Percentiles rank a stretch among this genome's conserved stretches.
Conservation (phyloP, 164 flowering plant species). For the Vitis cinerea region DNA sequence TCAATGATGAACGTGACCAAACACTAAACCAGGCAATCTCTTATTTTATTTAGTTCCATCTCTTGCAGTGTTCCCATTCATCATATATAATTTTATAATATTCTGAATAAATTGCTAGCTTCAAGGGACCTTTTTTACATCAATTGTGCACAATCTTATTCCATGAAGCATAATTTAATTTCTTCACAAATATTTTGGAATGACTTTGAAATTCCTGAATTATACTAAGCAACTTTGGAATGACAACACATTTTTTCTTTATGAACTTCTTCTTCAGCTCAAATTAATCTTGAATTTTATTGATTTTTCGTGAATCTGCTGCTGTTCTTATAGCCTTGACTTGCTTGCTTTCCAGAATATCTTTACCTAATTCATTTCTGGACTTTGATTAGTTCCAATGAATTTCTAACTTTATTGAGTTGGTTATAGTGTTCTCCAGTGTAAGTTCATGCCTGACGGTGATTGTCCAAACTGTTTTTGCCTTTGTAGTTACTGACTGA, state of each 20-base stretch:
- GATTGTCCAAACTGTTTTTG: slow-evolving; percentile 8
- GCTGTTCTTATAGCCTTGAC: neutral
- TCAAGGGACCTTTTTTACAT: no score
- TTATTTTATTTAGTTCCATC: slow-evolving; percentile 7
- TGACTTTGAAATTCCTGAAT: neutral
- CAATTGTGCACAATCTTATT: no score
- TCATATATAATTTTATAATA: neutral
- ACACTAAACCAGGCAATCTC: slow-evolving; percentile 81
- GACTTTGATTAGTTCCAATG: neutral
- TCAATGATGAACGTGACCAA: slow-evolving; percentile 98
- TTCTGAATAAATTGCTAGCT: neutral
- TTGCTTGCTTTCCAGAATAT: neutral
- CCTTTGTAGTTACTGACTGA: slow-evolving; percentile 83
- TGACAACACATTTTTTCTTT: neutral
- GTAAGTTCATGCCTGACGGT: slow-evolving; percentile 1
- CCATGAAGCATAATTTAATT: no score
- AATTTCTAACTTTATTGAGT: neutral
- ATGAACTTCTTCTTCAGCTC: no score
- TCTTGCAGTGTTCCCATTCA: neutral
- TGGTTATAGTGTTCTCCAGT: neutral
- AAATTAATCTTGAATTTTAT: no score
- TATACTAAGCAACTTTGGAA: neutral
- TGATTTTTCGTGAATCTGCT: no score
- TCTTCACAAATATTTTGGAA: no score
- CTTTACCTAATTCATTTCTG: neutral